Evolutionary conservation across 306 rosid species (phyloP).

Genomic region (Trifolium pratense): DNA sequence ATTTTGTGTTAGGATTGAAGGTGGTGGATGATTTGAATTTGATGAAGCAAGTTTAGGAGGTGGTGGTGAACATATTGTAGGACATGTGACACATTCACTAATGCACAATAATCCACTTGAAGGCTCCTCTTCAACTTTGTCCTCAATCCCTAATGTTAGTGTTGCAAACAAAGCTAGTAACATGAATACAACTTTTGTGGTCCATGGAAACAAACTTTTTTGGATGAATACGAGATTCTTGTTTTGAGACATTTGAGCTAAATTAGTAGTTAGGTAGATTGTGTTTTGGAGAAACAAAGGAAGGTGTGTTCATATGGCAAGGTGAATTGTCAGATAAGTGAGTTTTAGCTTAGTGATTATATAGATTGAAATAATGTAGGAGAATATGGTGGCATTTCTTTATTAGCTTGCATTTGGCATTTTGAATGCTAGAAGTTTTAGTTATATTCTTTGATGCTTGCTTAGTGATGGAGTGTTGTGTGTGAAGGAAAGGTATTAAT

Average conservation of each 20-base stretch:
- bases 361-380: conserved; percentile 33
- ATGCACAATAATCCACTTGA: conserved; percentile 56
- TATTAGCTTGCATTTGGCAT: conserved; percentile 41
- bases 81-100: conserved; percentile 80
- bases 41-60: conserved; percentile 53
- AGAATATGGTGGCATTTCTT: conserved; percentile 15
- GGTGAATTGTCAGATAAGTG: conserved; percentile 16
- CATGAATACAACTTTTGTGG: conserved; percentile 44
- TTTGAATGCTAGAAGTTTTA: conserved; percentile 41
- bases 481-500: conserved; percentile 47
- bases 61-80: conserved; percentile 73
- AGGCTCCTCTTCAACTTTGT: conserved; percentile 45
- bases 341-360: conserved; percentile 29
- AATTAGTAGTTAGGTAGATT: not conserved
- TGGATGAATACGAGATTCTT: not conserved
- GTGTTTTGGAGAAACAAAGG: conserved; percentile 10
- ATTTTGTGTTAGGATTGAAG: conserved; percentile 29
- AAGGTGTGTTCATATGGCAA: conserved; percentile 23
- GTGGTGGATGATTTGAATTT: conserved; percentile 40
- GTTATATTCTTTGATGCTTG: conserved; percentile 54
- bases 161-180: conserved; percentile 44
- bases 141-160: conserved; percentile 38
- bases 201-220: conserved; percentile 45
- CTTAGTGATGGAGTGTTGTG: conserved; percentile 45
- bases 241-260: conserved; percentile 47